Conservation (phyloP, 495 filamentous ascomycete species). For the Penicillium antarcticum region DNA sequence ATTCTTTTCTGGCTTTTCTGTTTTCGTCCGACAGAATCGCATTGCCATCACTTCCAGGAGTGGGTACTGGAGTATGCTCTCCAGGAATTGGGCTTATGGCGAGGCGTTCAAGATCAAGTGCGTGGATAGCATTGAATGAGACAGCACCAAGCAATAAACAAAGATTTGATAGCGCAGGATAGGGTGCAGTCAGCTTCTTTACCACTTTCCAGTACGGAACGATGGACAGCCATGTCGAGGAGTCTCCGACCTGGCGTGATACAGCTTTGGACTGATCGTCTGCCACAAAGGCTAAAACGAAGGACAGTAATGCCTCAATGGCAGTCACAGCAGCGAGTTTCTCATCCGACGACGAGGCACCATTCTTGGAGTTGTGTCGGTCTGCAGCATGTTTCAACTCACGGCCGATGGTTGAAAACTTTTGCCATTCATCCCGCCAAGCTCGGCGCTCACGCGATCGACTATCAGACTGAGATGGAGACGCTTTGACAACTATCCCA, state of each 20-base stretch:
- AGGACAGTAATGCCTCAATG: slow-evolving; percentile 48
- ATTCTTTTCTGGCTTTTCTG: slow-evolving; percentile 36
- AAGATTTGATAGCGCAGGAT: slow-evolving; percentile 39
- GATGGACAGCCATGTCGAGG: slow-evolving; percentile 46
- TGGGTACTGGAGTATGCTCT: slow-evolving; percentile 37
- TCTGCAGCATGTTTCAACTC: slow-evolving; percentile 50
- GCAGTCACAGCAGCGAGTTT: slow-evolving; percentile 43
- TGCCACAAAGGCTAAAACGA: slow-evolving; percentile 47
- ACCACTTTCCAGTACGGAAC: slow-evolving; percentile 47
- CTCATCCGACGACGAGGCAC: slow-evolving; percentile 27
- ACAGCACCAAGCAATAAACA: slow-evolving; percentile 46
- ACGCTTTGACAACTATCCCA: slow-evolving; percentile 21
- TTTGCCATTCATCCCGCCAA: slow-evolving; percentile 46
- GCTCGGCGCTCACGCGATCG: slow-evolving; percentile 36
- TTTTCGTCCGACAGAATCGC: slow-evolving; percentile 30
- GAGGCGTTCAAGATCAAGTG: slow-evolving; percentile 45
- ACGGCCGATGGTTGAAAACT: slow-evolving; percentile 38
- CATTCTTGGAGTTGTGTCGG: slow-evolving; percentile 30
- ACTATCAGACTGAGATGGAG: slow-evolving; percentile 26
- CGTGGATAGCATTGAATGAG: slow-evolving; percentile 44
- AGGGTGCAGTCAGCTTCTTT: slow-evolving; percentile 33
- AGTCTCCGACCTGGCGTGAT: slow-evolving; percentile 36
- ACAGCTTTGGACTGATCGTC: slow-evolving; percentile 38
- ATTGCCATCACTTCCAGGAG: slow-evolving; percentile 37
- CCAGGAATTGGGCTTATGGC: slow-evolving; percentile 36